A percentile compares a stretch with the other conserved stretches of the same genome.
Conservation (phyloP, 495 filamentous ascomycete species). For the Pseudomonodictys pantanalensis region DNA sequence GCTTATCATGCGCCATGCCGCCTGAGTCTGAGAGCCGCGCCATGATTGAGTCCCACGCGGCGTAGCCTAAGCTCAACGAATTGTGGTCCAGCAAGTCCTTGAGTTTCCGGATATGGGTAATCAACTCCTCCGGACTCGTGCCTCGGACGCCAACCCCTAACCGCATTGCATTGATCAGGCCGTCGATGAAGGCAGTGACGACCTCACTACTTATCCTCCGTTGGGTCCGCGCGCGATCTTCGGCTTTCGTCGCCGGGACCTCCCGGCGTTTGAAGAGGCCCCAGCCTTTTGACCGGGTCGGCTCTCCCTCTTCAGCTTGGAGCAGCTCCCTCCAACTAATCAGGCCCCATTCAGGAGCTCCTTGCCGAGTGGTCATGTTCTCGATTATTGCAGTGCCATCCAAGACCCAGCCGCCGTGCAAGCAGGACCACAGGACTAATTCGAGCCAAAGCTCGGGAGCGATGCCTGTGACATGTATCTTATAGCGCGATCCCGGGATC, state of each 20-base stretch:
- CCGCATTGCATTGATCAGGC: conserved; percentile 46
- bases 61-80: conserved; percentile 37
- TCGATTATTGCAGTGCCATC: conserved; percentile 54
- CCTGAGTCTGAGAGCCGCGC: conserved; percentile 54
- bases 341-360: conserved; percentile 35
- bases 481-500: conserved; percentile 52
- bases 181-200: conserved; percentile 52
- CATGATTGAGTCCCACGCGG: conserved; percentile 49
- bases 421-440: conserved; percentile 64
- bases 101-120: conserved; percentile 35
- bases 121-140: conserved; percentile 8
- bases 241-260: not conserved
- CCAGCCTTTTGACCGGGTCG: conserved; percentile 6
- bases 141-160: conserved; percentile 38
- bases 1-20: conserved; percentile 41
- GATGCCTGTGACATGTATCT: conserved; percentile 51
- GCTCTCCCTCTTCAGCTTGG: conserved; percentile 6
- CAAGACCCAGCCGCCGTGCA: conserved; percentile 57
- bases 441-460: conserved; percentile 64
- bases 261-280: not conserved
- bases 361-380: conserved; percentile 37
- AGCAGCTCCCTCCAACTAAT: conserved; percentile 42
- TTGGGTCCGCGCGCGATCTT: conserved; percentile 22
- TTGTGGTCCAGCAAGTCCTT: conserved; percentile 40
- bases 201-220: conserved; percentile 60